Percentiles rank a stretch among this genome's conserved stretches.
phyloP scores from a whole-genome alignment of 75 land plant genomes.

The Azolla pinnata region DNA sequence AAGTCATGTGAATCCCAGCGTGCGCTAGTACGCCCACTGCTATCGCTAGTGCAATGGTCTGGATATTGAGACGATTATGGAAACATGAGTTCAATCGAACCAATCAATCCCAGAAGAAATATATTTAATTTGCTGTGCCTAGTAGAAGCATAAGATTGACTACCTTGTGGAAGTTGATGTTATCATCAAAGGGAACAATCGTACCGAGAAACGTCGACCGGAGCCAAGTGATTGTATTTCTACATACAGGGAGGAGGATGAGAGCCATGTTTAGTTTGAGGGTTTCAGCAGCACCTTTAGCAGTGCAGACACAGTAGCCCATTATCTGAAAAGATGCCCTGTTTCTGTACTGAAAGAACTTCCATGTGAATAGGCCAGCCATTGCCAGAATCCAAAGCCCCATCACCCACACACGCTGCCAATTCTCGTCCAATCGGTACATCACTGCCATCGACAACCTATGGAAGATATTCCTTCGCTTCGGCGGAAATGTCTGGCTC shows the following conservation, averaged over 20 bases:
- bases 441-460: not conserved
- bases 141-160: not conserved
- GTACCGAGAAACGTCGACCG: slow-evolving; percentile 66
- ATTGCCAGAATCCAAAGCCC: slow-evolving; percentile 58
- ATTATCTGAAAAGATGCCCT: slow-evolving; percentile 51
- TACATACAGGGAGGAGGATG: slow-evolving; percentile 83
- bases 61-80: too few relatives aligned
- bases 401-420: slow-evolving; percentile 80
- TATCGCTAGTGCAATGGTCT: slow-evolving; percentile 80
- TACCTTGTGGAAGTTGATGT: slow-evolving; percentile 89
- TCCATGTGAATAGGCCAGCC: slow-evolving; percentile 81
- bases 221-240: slow-evolving; percentile 83
- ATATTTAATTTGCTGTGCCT: not conserved
- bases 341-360: slow-evolving; percentile 72
- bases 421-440: slow-evolving; percentile 43
- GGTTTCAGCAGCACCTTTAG: slow-evolving; percentile 99
- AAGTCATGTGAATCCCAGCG: slow-evolving; percentile 52
- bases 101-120: not conserved
- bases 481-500: slow-evolving; percentile 38
- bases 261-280: slow-evolving; percentile 98
- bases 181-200: slow-evolving; percentile 86
- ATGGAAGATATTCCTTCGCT: slow-evolving; percentile 17
- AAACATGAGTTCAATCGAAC: too few relatives aligned
- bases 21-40: slow-evolving; percentile 60
- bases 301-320: slow-evolving; percentile 77